These are phyloP conservation scores for Alternaria novae-zelandiae DNA, from an alignment of 2,329 filamentous ascomycete genomes.

Conservation along the genomic window DNA sequence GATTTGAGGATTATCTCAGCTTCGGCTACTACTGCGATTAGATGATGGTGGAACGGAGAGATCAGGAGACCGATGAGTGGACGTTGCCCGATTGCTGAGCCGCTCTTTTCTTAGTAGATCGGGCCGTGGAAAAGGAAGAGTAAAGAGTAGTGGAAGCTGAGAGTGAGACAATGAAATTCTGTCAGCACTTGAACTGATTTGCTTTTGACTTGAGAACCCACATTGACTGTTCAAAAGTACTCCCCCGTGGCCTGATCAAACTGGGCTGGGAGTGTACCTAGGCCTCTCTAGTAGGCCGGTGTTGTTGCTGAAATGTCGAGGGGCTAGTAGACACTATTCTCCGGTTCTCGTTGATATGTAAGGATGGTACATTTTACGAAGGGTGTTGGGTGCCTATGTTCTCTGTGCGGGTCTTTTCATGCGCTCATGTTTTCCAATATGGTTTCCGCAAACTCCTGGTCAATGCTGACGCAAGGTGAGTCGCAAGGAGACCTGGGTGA, in stretches of 20 bases:
- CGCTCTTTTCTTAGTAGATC: neutral
- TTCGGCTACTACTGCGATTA: conserved; percentile 1
- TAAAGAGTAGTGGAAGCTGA: neutral
- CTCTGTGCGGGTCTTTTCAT: neutral
- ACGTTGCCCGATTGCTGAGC: neutral
- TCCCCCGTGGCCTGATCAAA: no score
- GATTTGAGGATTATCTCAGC: conserved; percentile 1
- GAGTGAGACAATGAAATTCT: neutral
- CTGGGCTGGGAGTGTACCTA: no score
- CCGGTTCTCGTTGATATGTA: neutral
- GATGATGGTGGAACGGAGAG: neutral
- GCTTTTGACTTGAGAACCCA: no score
- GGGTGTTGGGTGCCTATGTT: neutral
- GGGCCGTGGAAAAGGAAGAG: neutral
- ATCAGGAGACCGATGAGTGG: no score
- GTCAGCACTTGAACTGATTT: no score
- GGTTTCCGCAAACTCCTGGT: neutral
- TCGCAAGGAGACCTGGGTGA: neutral
- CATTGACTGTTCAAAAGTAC: no score
- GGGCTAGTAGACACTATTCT: neutral
- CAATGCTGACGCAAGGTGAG: neutral
- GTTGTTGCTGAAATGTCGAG: neutral
- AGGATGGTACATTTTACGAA: neutral
- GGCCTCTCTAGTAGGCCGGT: no score
- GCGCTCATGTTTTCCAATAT: neutral